phyloP scores from a whole-genome alignment of 768 basidiomycete genomes.

The Glaciozyma antarctica region DNA sequence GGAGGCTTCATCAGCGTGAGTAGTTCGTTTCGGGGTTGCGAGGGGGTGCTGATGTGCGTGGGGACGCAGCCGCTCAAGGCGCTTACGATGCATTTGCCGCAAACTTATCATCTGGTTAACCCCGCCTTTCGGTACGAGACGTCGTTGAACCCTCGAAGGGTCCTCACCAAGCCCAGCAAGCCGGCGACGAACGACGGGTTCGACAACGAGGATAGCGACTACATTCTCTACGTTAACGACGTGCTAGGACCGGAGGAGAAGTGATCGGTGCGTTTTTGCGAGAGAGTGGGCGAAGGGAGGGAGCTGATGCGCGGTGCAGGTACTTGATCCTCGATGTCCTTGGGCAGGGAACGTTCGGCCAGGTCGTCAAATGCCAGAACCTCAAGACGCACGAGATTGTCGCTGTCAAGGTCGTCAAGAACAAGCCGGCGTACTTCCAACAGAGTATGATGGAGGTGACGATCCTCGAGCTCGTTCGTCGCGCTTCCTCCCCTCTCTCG shows the following conservation, averaged over 20 bases:
- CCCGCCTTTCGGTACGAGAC: conserved; percentile 91
- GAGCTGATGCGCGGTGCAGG: conserved; percentile 42
- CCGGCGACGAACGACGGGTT: conserved; percentile 91
- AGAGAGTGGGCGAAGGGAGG: neutral
- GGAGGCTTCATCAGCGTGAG: conserved; percentile 66
- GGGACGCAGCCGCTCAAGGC: conserved; percentile 50
- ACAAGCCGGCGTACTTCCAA: conserved; percentile 98
- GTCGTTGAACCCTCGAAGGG: conserved; percentile 84
- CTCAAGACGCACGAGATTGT: conserved; percentile 99
- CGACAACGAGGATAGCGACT: conserved; percentile 98
- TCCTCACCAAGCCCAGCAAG: conserved; percentile 95
- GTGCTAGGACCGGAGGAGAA: conserved; percentile 89
- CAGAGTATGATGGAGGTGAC: conserved; percentile 99
- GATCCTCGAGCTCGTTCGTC: conserved; percentile 80
- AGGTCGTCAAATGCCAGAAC: conserved; percentile 99
- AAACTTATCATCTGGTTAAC: conserved; percentile 91
- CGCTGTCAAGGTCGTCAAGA: conserved; percentile 98
- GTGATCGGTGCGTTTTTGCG: conserved; percentile 64
- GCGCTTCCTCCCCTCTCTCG: neutral
- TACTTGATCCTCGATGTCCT: conserved; percentile 96
- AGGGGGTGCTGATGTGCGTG: conserved; percentile 11
- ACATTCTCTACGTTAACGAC: conserved; percentile 98
- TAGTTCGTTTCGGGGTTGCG: conserved; percentile 22
- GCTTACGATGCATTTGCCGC: conserved; percentile 74
- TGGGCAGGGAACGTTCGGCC: conserved; percentile 97